Percentiles rank a stretch among this genome's conserved stretches.
Evolutionary conservation across 306 rosid genomes (phyloP).

Genomic region (Cercis canadensis): DNA sequence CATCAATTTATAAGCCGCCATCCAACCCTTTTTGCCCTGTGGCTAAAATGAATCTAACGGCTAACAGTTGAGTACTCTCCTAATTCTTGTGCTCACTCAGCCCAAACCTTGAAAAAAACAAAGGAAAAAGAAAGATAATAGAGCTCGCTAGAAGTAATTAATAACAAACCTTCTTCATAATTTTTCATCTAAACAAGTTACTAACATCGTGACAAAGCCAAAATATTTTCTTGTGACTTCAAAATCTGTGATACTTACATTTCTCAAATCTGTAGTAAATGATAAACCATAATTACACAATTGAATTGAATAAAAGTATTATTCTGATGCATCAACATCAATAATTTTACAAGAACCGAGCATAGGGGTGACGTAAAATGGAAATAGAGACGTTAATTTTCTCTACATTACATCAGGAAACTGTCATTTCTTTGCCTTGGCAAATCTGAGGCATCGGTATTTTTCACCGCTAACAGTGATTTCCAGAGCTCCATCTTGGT

Average conservation of each 20-base stretch:
- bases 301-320: neutral
- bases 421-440: slow-evolving; percentile 91
- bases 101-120: too few relatives aligned
- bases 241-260: slow-evolving; percentile 27
- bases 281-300: slow-evolving; percentile 24
- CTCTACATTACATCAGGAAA: slow-evolving; percentile 1
- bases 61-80: too few relatives aligned
- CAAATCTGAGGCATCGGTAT: slow-evolving; percentile 91
- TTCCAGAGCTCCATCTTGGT: slow-evolving; percentile 95
- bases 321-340: neutral
- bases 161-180: too few relatives aligned
- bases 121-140: too few relatives aligned
- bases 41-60: too few relatives aligned
- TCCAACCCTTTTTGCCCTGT: too few relatives aligned
- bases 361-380: slow-evolving; percentile 10
- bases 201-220: neutral
- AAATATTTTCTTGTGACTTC: neutral
- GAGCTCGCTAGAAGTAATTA: too few relatives aligned
- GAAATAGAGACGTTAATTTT: neutral
- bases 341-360: slow-evolving; percentile 3
- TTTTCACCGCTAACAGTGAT: slow-evolving; percentile 98
- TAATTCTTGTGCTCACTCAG: too few relatives aligned
- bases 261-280: slow-evolving; percentile 20
- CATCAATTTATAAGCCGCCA: too few relatives aligned
- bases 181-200: slow-evolving; percentile 19